Evolutionary conservation across 73 alveolate species (phyloP).

Genomic region (Paramecium sexaurelia): DNA sequence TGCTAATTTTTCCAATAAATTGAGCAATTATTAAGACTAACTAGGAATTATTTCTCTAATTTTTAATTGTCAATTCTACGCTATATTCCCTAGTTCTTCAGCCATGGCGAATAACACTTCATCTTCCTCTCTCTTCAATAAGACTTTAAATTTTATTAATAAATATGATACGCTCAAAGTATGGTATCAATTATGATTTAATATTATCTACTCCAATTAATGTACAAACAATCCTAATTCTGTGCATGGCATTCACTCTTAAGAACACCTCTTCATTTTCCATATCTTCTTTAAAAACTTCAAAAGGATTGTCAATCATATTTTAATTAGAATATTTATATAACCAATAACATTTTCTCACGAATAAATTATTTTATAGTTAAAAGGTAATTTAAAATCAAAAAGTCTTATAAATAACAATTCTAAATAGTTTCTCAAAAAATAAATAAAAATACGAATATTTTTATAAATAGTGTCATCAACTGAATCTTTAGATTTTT

Average conservation of each 20-base stretch:
- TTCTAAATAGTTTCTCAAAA: no score
- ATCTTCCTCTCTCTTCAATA: conserved; percentile 88
- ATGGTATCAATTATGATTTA: conserved; percentile 85
- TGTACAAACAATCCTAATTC: conserved; percentile 86
- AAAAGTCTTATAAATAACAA: no score
- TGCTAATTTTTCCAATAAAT: conserved; percentile 75
- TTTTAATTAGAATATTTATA: not conserved
- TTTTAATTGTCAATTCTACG: conserved; percentile 62
- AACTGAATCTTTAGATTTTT: no score
- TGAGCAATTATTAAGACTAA: conserved; percentile 55
- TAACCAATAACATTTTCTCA: not conserved
- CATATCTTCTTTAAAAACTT: conserved; percentile 92
- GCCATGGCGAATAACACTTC: conserved; percentile 97
- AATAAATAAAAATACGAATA: no score
- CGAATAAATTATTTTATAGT: no score
- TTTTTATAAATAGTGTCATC: no score
- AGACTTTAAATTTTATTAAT: not conserved
- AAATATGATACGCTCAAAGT: conserved; percentile 73
- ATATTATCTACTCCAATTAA: conserved; percentile 84
- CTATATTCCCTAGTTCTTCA: conserved; percentile 88
- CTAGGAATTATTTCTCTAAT: conserved; percentile 48
- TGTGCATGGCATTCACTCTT: conserved; percentile 97
- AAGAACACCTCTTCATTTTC: conserved; percentile 95
- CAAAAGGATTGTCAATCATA: conserved; percentile 81
- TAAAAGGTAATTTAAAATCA: no score